These are phyloP conservation scores for Suillus plorans DNA, from an alignment of 768 basidiomycete species.

Conservation along the genomic window DNA sequence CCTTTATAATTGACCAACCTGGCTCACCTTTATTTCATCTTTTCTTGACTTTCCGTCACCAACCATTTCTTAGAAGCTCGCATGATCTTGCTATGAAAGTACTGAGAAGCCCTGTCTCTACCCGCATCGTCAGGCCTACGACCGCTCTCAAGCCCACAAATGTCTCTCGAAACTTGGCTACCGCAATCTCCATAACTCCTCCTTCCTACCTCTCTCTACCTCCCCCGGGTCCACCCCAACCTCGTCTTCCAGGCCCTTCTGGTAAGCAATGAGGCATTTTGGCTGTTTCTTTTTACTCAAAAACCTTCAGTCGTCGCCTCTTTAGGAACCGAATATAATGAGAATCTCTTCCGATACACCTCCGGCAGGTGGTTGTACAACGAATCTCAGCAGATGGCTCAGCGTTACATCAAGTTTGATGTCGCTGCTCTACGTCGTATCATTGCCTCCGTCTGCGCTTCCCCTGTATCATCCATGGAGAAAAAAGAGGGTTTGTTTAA, in stretches of 20 bases:
- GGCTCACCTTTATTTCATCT: conserved; percentile 8
- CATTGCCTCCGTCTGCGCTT: conserved; percentile 10
- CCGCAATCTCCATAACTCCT: conserved; percentile 11
- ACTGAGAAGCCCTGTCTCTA: conserved; percentile 1
- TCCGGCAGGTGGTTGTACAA: conserved; percentile 30
- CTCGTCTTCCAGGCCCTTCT: background rate
- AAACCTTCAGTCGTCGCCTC: conserved; percentile 3
- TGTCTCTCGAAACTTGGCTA: conserved; percentile 10
- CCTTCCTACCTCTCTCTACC: conserved; percentile 14
- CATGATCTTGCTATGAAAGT: conserved; percentile 13
- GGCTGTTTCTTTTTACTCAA: background rate
- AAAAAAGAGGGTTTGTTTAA: conserved; percentile 18
- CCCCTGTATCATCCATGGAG: conserved; percentile 17
- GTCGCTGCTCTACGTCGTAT: conserved; percentile 20
- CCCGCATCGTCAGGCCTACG: conserved; percentile 9
- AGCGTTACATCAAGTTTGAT: conserved; percentile 16
- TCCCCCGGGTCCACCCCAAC: conserved; percentile 7
- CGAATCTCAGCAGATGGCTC: conserved; percentile 19
- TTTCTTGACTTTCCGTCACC: conserved; percentile 6
- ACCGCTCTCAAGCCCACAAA: background rate
- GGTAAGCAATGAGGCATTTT: conserved; percentile 1
- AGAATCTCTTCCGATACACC: conserved; percentile 13
- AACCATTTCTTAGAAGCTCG: background rate
- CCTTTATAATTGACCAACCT: conserved; percentile 3
- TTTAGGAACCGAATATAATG: conserved; percentile 5